Conservation (phyloP, 257 asterid species). For the Solanum microdontum region DNA sequence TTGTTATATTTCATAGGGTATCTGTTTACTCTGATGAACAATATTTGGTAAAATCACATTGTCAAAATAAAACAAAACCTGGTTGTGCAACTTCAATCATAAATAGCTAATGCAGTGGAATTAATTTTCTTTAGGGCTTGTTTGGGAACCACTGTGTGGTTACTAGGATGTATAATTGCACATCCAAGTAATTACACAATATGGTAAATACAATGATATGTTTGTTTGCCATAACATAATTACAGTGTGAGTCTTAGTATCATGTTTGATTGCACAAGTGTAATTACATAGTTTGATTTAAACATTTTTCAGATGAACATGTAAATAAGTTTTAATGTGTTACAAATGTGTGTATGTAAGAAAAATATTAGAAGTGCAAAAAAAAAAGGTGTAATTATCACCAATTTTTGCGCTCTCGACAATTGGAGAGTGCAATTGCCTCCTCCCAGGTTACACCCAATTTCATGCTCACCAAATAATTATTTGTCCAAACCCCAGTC, state of each 20-base stretch:
- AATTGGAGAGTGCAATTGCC: not conserved
- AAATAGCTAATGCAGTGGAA: not conserved
- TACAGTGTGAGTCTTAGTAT: not conserved
- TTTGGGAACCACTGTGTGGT: not conserved
- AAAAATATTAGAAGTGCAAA: not conserved
- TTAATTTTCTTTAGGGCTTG: not conserved
- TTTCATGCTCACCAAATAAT: not conserved
- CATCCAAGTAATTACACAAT: not conserved
- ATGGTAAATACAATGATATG: not conserved
- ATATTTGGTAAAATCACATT: not conserved
- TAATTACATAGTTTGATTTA: not conserved
- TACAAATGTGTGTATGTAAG: not conserved
- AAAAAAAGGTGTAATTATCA: not conserved
- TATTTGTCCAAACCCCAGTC: not conserved
- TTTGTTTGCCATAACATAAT: not conserved
- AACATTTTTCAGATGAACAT: not conserved
- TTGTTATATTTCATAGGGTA: not conserved
- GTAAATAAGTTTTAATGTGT: not conserved
- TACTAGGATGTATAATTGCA: not conserved
- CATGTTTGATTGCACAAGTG: not conserved
- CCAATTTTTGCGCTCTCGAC: not conserved
- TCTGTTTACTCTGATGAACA: not conserved
- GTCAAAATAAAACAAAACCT: not conserved
- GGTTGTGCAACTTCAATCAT: not conserved
- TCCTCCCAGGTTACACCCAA: not conserved